Percentiles rank a stretch among this genome's conserved stretches.
phyloP scores from a whole-genome alignment of 257 asterid species.

The Paraleonurus japonicus region DNA sequence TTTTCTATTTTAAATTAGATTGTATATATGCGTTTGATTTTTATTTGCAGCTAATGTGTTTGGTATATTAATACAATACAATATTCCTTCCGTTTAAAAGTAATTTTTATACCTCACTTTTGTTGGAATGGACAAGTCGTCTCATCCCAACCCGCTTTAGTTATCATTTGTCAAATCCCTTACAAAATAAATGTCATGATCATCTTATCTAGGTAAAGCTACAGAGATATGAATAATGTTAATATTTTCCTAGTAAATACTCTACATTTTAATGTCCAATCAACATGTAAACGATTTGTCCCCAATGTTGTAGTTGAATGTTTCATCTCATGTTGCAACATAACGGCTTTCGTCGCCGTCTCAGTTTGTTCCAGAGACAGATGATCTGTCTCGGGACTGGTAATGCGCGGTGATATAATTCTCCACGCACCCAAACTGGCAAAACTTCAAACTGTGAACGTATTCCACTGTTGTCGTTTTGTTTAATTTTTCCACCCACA shows the following conservation, averaged over 20 bases:
- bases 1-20: no score
- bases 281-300: constrained; percentile 13
- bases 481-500: constrained; percentile 76
- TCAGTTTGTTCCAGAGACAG: constrained; percentile 77
- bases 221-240: not conserved
- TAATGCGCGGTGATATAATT: constrained; percentile 75
- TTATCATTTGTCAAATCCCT: no score
- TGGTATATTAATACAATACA: not conserved
- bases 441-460: constrained; percentile 72
- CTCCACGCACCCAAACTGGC: constrained; percentile 80
- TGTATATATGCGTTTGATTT: no score
- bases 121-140: not conserved
- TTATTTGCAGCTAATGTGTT: no score
- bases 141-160: not conserved
- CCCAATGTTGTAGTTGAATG: not conserved
- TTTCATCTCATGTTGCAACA: constrained; percentile 80
- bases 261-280: not conserved
- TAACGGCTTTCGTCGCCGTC: constrained; percentile 38
- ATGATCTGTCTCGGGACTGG: constrained; percentile 89
- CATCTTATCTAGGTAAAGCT: not conserved
- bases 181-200: not conserved
- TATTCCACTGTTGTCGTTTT: constrained; percentile 54
- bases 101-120: not conserved
- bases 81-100: not conserved
- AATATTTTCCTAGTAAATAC: no score